Conservation (phyloP, 2,329 filamentous ascomycete genomes). For the Fonsecaea monophora region DNA sequence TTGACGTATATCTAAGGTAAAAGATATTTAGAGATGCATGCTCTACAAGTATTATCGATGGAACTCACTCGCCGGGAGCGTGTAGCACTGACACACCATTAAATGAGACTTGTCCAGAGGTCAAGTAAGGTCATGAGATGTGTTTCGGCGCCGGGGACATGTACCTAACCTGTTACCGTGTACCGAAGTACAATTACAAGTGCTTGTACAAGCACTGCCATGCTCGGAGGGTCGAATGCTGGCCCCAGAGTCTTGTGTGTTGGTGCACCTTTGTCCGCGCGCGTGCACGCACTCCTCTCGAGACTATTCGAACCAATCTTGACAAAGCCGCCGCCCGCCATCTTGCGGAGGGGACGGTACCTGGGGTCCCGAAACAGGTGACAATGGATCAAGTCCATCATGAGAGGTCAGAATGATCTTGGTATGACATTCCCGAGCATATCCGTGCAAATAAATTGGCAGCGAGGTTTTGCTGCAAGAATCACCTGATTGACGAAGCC, state of each 20-base stretch:
- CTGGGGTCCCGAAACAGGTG: background rate
- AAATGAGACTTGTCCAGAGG: background rate
- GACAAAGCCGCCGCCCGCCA: background rate
- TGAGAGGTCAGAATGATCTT: background rate
- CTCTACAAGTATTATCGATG: background rate
- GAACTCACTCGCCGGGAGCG: background rate
- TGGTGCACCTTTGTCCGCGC: no score
- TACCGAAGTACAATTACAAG: no score
- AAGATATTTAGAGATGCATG: background rate
- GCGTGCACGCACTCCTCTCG: background rate
- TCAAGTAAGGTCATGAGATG: background rate
- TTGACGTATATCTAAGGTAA: background rate
- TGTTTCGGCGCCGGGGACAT: background rate
- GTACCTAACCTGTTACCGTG: no score
- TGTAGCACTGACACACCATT: background rate
- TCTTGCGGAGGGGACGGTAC: background rate
- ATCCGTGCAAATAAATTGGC: background rate
- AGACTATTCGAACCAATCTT: background rate
- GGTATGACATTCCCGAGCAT: background rate
- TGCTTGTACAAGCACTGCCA: background rate
- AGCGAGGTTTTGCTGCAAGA: background rate
- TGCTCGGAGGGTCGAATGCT: background rate
- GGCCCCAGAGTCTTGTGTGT: background rate
- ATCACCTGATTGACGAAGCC: conserved; percentile 1
- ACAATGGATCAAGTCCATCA: conserved; percentile 1